A percentile compares a stretch with the other conserved stretches of the same genome.
phyloP scores from a whole-genome alignment of 139 green algal species.

The Chlamydomonas eustigma region DNA sequence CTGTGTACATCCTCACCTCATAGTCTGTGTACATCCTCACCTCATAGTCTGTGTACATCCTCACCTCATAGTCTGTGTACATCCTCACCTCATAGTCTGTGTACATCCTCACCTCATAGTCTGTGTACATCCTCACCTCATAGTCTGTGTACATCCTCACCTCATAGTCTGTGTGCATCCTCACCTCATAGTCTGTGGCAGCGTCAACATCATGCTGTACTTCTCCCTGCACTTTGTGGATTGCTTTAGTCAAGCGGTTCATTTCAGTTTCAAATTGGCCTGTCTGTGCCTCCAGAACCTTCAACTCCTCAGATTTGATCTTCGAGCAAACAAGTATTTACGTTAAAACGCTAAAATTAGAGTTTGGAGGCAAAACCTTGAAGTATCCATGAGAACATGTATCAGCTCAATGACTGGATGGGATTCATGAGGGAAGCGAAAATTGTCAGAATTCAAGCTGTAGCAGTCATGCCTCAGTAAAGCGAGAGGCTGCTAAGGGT shows the following conservation, averaged over 20 bases:
- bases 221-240: constrained; percentile 1
- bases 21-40: no score
- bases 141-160: not conserved
- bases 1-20: no score
- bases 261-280: not conserved
- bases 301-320: not conserved
- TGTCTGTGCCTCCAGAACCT: constrained; percentile 2
- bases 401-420: no score
- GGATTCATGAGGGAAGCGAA: no score
- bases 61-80: no score
- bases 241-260: not conserved
- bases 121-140: not conserved
- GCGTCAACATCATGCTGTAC: not conserved
- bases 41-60: no score
- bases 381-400: no score
- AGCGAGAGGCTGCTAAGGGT: not conserved
- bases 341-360: not conserved
- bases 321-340: not conserved
- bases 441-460: no score
- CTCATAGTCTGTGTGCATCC: not conserved
- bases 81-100: no score
- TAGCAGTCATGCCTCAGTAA: not conserved
- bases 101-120: no score
- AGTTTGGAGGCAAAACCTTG: not conserved
- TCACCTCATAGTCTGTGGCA: not conserved